Evolutionary conservation across 441 rosid species (phyloP).

Genomic region (Croton laevigatus): DNA sequence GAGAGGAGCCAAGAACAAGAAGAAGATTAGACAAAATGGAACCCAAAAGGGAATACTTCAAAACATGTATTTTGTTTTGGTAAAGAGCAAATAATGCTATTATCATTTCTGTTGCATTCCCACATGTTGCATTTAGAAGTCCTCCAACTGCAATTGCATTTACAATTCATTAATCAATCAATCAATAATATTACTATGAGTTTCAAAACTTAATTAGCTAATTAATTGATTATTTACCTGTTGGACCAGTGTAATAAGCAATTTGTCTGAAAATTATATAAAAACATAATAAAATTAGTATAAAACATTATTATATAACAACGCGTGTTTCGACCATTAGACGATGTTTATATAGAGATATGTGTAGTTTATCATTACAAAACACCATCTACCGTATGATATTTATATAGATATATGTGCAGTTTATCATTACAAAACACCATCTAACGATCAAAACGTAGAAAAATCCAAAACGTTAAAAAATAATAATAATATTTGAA

Average conservation of each 20-base stretch:
- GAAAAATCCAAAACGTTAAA: no score
- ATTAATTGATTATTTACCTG: conserved; percentile 45
- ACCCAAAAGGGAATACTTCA: conserved; percentile 85
- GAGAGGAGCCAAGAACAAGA: conserved; percentile 91
- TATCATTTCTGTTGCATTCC: conserved; percentile 90
- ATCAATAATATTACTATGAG: no score
- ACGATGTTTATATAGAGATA: no score
- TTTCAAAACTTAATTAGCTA: no score
- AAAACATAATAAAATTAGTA: conserved; percentile 3
- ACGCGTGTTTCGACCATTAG: no score
- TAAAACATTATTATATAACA: not conserved
- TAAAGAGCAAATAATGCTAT: conserved; percentile 76
- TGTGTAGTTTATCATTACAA: no score
- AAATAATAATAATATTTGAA: no score
- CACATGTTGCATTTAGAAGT: conserved; percentile 91
- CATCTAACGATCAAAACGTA: no score
- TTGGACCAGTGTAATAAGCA: conserved; percentile 77
- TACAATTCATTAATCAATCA: no score
- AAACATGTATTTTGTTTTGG: conserved; percentile 60
- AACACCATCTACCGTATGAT: no score
- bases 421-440: no score
- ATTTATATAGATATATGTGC: no score
- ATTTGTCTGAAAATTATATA: conserved; percentile 57
- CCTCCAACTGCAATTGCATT: conserved; percentile 66
- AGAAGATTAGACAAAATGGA: conserved; percentile 90